Evolutionary conservation across 345 rosid genomes (phyloP).

Genomic region (Eucalyptus grandis): DNA sequence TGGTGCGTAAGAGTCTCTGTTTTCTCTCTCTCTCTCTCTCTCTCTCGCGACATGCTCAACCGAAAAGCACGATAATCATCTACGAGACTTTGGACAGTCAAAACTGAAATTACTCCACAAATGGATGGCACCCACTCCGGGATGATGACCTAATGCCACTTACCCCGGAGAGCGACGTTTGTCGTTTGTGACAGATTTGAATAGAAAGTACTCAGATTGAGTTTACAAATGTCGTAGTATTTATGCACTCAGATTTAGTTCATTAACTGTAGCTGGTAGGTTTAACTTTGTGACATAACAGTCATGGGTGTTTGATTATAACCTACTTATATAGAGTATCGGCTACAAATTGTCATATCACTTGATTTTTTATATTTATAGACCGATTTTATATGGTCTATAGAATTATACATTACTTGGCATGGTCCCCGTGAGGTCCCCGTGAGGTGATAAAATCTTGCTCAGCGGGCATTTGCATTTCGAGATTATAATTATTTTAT

Average conservation of each 20-base stretch:
- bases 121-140: background rate
- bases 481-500: background rate
- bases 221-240: background rate
- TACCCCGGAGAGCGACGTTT: background rate
- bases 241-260: background rate
- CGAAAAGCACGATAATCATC: background rate
- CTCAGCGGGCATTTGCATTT: background rate
- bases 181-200: background rate
- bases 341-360: background rate
- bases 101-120: background rate
- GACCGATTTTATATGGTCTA: background rate
- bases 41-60: background rate
- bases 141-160: background rate
- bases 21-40: background rate
- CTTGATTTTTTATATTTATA: background rate
- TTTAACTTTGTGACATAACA: background rate
- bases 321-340: background rate
- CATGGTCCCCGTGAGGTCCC: background rate
- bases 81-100: background rate
- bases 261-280: background rate
- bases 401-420: background rate
- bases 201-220: background rate
- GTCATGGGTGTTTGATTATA: background rate
- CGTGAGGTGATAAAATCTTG: background rate
- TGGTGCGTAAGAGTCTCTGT: background rate